Evolutionary conservation across 2,329 filamentous ascomycete genomes (phyloP).

Genomic region (Stachybotrys elegans): DNA sequence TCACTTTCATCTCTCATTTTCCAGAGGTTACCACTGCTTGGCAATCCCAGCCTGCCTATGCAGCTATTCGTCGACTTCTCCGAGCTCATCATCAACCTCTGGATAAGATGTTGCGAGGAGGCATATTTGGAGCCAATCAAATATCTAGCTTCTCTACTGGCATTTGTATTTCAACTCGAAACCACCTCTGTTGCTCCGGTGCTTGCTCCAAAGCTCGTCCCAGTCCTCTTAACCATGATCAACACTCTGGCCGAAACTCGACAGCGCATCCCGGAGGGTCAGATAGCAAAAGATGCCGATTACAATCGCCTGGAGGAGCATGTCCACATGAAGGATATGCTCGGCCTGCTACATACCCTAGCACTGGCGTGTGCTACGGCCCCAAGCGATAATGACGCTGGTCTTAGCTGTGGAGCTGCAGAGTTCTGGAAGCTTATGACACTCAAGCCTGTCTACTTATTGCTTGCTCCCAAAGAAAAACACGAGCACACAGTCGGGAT

Average conservation of each 20-base stretch:
- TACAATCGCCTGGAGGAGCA: slow-evolving; percentile 38
- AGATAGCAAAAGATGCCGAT: slow-evolving; percentile 37
- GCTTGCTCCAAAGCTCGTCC: slow-evolving; percentile 52
- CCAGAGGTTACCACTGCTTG: slow-evolving; percentile 57
- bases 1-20: slow-evolving; percentile 65
- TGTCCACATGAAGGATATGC: slow-evolving; percentile 57
- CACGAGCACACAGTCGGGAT: slow-evolving; percentile 58
- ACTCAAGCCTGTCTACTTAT: slow-evolving; percentile 60
- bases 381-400: slow-evolving; percentile 21
- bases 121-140: slow-evolving; percentile 58
- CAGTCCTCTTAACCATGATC: slow-evolving; percentile 54
- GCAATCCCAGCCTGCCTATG: slow-evolving; percentile 41
- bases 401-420: slow-evolving; percentile 22
- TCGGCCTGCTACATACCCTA: slow-evolving; percentile 61
- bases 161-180: slow-evolving; percentile 59
- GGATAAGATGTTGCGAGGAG: slow-evolving; percentile 63
- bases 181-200: slow-evolving; percentile 53
- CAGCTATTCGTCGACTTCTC: slow-evolving; percentile 61
- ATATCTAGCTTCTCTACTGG: slow-evolving; percentile 59
- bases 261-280: slow-evolving; percentile 44
- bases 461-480: slow-evolving; percentile 63
- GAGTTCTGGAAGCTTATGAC: slow-evolving; percentile 66
- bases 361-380: slow-evolving; percentile 54
- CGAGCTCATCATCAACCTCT: slow-evolving; percentile 58
- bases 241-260: slow-evolving; percentile 54